Evolutionary conservation across 805 yeast species (phyloP).

Genomic region (Suhomyces faveliae): DNA sequence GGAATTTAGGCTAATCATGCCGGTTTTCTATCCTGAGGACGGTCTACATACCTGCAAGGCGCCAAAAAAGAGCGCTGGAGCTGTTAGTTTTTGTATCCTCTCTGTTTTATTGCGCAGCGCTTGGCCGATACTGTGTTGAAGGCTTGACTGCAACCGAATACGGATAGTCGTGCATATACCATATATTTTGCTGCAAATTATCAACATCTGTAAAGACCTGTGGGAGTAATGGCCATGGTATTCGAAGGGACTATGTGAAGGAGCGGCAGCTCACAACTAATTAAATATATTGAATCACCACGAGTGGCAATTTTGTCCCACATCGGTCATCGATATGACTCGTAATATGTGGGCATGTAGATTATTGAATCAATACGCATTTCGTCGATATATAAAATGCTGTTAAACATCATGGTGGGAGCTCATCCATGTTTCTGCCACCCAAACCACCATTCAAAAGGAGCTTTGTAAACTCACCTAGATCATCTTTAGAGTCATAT

Average conservation of each 20-base stretch:
- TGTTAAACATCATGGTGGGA: neutral
- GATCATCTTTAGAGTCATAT: neutral
- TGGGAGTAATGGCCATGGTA: no score
- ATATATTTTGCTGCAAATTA: neutral
- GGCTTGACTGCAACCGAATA: no score
- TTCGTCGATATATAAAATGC: neutral
- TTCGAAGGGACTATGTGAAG: no score
- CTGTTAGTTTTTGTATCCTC: no score
- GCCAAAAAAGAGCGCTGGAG: no score
- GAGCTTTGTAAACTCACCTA: neutral
- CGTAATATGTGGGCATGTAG: neutral
- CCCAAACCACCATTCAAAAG: neutral
- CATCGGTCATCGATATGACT: neutral
- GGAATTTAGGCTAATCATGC: neutral
- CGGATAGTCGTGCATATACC: neutral
- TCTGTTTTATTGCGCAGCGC: no score
- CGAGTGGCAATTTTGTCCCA: neutral
- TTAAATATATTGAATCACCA: neutral
- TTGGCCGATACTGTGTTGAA: no score
- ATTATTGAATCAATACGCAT: constrained; percentile 1
- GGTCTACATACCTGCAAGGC: no score
- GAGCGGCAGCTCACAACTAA: neutral
- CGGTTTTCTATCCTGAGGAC: no score
- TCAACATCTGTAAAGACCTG: no score
- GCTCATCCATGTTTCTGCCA: neutral